phyloP scores from a whole-genome alignment of 345 rosid species.

The Crucihimalaya himalaica region DNA sequence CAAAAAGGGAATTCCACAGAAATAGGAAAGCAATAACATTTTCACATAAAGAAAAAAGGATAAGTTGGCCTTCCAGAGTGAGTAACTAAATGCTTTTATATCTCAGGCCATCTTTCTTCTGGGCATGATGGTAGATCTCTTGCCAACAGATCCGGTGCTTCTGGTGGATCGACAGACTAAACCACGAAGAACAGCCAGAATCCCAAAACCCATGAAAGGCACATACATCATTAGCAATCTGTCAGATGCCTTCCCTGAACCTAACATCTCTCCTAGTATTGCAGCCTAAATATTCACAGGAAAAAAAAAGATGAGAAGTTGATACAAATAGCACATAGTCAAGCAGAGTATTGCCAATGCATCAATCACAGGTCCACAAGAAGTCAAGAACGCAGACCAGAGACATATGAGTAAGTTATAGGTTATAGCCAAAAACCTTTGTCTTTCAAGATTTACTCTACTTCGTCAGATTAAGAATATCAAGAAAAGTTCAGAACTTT shows the following conservation, averaged over 20 bases:
- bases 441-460: neutral
- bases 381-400: neutral
- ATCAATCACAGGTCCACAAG: slow-evolving; percentile 6
- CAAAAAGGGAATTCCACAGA: neutral
- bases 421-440: neutral
- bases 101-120: slow-evolving; percentile 67
- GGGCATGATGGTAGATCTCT: slow-evolving; percentile 44
- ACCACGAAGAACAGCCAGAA: slow-evolving; percentile 65
- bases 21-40: neutral
- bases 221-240: slow-evolving; percentile 53
- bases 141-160: slow-evolving; percentile 34
- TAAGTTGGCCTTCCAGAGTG: neutral
- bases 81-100: neutral
- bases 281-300: slow-evolving; percentile 49
- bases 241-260: slow-evolving; percentile 66
- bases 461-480: neutral
- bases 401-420: neutral
- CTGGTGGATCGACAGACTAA: slow-evolving; percentile 40
- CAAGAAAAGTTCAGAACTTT: neutral
- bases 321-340: neutral
- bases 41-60: neutral
- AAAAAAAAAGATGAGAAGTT: neutral
- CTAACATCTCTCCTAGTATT: slow-evolving; percentile 57
- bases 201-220: slow-evolving; percentile 60
- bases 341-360: neutral